Evolutionary conservation across 1,284 basidiomycete genomes (phyloP).

Genomic region (Ustilago lituana): DNA sequence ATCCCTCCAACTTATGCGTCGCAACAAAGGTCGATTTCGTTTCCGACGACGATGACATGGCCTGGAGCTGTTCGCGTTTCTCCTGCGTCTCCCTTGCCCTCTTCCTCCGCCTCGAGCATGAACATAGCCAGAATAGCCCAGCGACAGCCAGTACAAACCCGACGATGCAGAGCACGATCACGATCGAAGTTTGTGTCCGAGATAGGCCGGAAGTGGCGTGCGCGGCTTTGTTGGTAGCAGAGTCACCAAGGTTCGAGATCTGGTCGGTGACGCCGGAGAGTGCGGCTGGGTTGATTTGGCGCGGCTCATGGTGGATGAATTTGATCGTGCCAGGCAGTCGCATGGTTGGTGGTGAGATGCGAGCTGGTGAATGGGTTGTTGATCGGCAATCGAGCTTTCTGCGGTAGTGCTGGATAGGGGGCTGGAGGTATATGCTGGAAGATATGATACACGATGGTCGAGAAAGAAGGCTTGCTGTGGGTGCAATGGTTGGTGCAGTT

Average conservation of each 20-base stretch:
- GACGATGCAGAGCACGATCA: slow-evolving; percentile 25
- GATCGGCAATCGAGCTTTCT: too few species aligned
- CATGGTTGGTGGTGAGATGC: slow-evolving; percentile 2
- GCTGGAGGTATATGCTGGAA: too few species aligned
- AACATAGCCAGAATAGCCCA: slow-evolving; percentile 37
- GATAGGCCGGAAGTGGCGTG: slow-evolving; percentile 26
- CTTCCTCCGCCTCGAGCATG: slow-evolving; percentile 29
- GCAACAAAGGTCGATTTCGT: too few species aligned
- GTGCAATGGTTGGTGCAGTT: neutral
- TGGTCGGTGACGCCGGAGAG: slow-evolving; percentile 43
- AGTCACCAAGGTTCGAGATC: slow-evolving; percentile 27
- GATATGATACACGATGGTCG: neutral
- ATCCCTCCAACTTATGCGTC: too few species aligned
- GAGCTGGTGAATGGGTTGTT: neutral
- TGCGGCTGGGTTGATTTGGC: slow-evolving; percentile 42
- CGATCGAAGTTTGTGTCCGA: slow-evolving; percentile 12
- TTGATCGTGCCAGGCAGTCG: slow-evolving; percentile 8
- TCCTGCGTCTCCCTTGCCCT: slow-evolving; percentile 23
- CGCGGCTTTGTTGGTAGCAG: slow-evolving; percentile 20
- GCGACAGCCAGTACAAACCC: slow-evolving; percentile 16
- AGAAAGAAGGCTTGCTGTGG: too few species aligned
- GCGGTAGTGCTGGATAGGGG: neutral
- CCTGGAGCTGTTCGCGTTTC: slow-evolving; percentile 16
- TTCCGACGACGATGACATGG: slow-evolving; percentile 7
- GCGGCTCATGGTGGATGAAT: neutral